These are phyloP conservation scores for Hordeum pubiflorum DNA, from an alignment of 202 grass and related monocot genomes.

Conservation along the genomic window DNA sequence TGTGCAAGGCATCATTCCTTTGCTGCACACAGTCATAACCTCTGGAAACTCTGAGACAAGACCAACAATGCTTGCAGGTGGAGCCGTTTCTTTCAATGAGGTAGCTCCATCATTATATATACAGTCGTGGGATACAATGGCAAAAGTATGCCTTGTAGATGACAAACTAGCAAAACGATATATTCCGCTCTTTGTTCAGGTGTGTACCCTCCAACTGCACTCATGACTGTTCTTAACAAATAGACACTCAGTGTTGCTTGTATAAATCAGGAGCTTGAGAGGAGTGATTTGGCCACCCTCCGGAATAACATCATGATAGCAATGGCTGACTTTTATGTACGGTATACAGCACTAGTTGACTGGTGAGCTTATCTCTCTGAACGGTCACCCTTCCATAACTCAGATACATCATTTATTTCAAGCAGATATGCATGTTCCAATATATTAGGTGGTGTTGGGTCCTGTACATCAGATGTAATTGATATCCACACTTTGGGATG, in stretches of 20 bases:
- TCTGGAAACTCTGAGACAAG: constrained; percentile 63
- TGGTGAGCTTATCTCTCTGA: constrained; percentile 45
- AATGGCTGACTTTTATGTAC: constrained; percentile 93
- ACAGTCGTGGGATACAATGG: constrained; percentile 88
- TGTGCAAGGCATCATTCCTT: constrained; percentile 57
- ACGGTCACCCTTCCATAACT: constrained; percentile 7
- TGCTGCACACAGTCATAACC: constrained; percentile 78
- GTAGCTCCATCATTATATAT: constrained; percentile 67
- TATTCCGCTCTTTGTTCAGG: constrained; percentile 97
- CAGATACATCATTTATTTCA: neutral
- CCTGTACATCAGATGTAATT: neutral
- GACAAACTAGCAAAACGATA: constrained; percentile 85
- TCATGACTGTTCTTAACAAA: constrained; percentile 16
- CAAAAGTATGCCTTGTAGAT: constrained; percentile 82
- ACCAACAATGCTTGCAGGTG: constrained; percentile 53
- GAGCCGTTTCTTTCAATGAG: constrained; percentile 63
- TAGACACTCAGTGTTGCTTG: constrained; percentile 24
- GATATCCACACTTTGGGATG: neutral
- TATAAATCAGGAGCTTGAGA: constrained; percentile 75
- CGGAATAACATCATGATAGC: constrained; percentile 93
- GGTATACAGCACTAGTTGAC: constrained; percentile 87
- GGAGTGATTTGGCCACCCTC: constrained; percentile 67
- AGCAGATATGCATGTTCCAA: neutral
- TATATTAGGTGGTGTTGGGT: constrained; percentile 1
- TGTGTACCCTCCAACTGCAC: constrained; percentile 15